phyloP scores from a whole-genome alignment of 2,329 filamentous ascomycete genomes.

The Fusarium sp. region DNA sequence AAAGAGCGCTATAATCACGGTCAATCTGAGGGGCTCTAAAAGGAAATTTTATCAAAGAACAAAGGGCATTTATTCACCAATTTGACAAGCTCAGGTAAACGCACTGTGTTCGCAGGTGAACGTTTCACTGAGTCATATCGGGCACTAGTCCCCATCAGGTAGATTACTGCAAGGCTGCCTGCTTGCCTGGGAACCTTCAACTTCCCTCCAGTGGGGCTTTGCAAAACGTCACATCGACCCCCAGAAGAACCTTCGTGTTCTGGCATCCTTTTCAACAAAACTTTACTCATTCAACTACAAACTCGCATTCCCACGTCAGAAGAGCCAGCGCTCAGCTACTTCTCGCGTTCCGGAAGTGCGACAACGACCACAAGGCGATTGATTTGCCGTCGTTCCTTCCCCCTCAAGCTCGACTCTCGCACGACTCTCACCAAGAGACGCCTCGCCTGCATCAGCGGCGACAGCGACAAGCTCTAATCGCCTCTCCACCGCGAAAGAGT shows the following conservation, averaged over 20 bases:
- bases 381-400: constrained; percentile 11
- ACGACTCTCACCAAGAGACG: constrained; percentile 10
- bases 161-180: constrained; percentile 25
- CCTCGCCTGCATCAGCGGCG: constrained; percentile 7
- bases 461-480: not conserved
- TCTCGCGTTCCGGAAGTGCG: not conserved
- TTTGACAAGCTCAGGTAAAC: constrained; percentile 25
- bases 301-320: constrained; percentile 9
- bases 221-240: constrained; percentile 42
- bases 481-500: constrained; percentile 1
- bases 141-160: constrained; percentile 30
- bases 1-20: not conserved
- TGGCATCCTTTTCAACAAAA: constrained; percentile 11
- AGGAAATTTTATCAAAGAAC: not conserved
- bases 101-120: constrained; percentile 11
- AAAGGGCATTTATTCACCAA: not conserved
- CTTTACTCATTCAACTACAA: constrained; percentile 4
- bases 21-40: not conserved
- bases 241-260: constrained; percentile 36
- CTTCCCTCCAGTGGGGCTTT: constrained; percentile 35
- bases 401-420: constrained; percentile 15
- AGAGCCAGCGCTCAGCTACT: not conserved
- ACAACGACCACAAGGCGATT: constrained; percentile 1
- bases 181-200: constrained; percentile 31
- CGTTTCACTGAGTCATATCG: not conserved